Evolutionary conservation across 306 rosid species (phyloP), one percentile per base, ranked within the genome.

Genomic region (Ceratonia siliqua): DNA sequence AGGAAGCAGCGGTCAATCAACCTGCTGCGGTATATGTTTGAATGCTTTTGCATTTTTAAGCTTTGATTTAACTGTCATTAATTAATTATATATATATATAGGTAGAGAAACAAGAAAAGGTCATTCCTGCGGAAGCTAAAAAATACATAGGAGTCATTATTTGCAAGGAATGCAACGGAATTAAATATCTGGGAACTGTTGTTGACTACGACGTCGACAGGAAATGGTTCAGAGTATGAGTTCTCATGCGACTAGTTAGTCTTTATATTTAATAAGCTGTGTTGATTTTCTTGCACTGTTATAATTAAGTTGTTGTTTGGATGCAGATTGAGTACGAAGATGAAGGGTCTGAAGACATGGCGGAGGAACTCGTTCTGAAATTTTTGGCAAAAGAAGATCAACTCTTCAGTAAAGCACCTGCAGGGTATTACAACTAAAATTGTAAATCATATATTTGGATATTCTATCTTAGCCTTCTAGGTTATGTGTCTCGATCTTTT

Each of bases 161-260:
- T 12, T 68, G 57, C 15, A 33, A 68, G 62, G 62, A 75, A 8
- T 5, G 1, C 21, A 11, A 62, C n/a, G 80, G 73, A 21, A 7
- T 1, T 2, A 62, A 0, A 24, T 10, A 10, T 9, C 8, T 75
- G 2, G 84, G 77, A 42, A 12, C 20, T 8, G 62, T 69, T 8
- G 7, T 1, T 8, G n/a, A 12, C 8, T 69, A 81, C 38, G 1
- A 38, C n/a, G 15, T 8, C 5, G 1, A 13, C 14, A 69, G 1
- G 18, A 54, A 69, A 8, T 12, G 38, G 68, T 49, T 75, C 4
- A 2, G 30, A 10, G 81, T 75, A 81, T 32, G 73, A 54, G 9
- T 3, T 49, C 20, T 32, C 3, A 8, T 13, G 15, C 45, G 3
- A 36, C 7, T 22, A 4, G 25, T n/a, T 35, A 3, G 45, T 21